Percentiles rank a stretch among this genome's conserved stretches.
Evolutionary conservation across 78 protist genomes (phyloP).

Genomic region (Polysphondylium violaceum): DNA sequence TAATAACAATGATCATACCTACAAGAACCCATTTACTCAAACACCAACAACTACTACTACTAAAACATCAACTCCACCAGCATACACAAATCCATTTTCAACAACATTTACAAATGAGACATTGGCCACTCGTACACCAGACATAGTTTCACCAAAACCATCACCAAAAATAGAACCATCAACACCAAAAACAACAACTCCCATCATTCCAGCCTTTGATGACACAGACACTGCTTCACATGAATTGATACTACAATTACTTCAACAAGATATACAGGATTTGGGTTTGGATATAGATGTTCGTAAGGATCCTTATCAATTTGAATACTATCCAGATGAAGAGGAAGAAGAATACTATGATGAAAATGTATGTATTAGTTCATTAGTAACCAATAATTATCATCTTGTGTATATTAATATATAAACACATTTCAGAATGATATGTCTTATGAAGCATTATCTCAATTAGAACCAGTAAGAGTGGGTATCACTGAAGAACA

Average conservation of each 20-base stretch:
- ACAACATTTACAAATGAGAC: background rate
- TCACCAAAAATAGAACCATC: background rate
- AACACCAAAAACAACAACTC: background rate
- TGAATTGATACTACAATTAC: background rate
- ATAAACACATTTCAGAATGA: too few species aligned
- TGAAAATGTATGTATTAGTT: too few species aligned
- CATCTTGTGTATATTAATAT: too few species aligned
- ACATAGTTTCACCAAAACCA: too few species aligned
- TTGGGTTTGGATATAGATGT: background rate
- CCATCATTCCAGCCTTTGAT: background rate
- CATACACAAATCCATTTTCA: background rate
- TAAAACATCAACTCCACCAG: background rate
- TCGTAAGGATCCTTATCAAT: background rate
- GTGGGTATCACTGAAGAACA: conserved; percentile 43
- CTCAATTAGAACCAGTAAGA: conserved; percentile 27
- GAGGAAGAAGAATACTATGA: background rate
- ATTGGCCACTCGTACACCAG: too few species aligned
- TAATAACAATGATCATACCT: too few species aligned
- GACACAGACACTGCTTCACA: background rate
- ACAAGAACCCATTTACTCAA: background rate
- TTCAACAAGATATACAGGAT: conserved; percentile 28
- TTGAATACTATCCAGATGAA: conserved; percentile 19
- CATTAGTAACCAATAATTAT: too few species aligned
- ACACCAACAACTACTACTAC: conserved; percentile 4
- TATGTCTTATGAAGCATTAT: conserved; percentile 46